Base-by-base conservation (phyloP, 2,329 filamentous ascomycete species). In the Orbilia ellipsospora region DNA sequence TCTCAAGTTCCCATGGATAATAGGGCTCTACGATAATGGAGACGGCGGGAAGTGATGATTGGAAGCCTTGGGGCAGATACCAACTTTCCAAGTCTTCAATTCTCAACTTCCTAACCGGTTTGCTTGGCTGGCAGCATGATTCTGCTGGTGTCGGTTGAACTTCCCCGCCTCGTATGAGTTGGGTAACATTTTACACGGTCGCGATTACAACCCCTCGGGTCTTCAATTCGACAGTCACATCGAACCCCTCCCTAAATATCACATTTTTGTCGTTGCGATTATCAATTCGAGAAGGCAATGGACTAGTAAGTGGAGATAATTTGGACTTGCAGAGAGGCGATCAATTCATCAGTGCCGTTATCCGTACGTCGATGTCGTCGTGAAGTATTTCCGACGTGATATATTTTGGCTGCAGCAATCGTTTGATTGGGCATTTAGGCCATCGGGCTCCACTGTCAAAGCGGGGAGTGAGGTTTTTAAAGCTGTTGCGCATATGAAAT, bases 61-160 rank as follows among this genome's bases (percentile, higher is more conserved):
- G 72, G 72, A 64, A 52, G 72, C 72, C 72, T 75, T 75, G 64
- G 64, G 28, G 26, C 16, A 55, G 28, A 52, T 23, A 67, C 60
- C 68, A 75, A 59, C 72, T 75, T 75, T 75, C 28, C 31, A 36
- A 10, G 36, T n/a, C 28, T 16, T 16, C 18, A 26, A 54, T 55
- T 61, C 54, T 42, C 55, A 73, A n/a, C 70, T 74, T 74, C 70
- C 70, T 44, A 20, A 67, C 70, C 48, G 26, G 69, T 62, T 73
- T 73, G 6, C 31, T 36, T 31, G 3, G 28, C 28, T 31, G 4
- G 3, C 28, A 23, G 31, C 31, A 23, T 23, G 23, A 2, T 36
- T 36, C 31, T 7, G 31, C 31, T 10, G n/a, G n/a, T n/a, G n/a
- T n/a, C n/a, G n/a, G n/a, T n/a, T 36, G 31, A 36, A 6, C 1